phyloP scores from a whole-genome alignment of 2,329 filamentous ascomycete genomes.

The Neoscytalidium dimidiatum region DNA sequence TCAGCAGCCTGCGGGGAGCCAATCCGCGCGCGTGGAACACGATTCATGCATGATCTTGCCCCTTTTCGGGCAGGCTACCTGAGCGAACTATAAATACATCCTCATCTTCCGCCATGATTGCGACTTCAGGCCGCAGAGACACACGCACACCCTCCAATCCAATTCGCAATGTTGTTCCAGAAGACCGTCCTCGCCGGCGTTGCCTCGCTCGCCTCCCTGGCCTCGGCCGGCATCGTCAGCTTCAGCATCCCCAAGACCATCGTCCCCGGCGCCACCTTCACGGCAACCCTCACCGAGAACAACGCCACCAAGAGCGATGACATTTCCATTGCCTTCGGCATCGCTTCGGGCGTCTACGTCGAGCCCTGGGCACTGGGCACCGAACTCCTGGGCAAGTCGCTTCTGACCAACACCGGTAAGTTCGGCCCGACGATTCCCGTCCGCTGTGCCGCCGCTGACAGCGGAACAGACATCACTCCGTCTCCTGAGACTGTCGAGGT shows the following conservation, averaged over 20 bases:
- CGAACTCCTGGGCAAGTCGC: not conserved
- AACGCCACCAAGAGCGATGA: conserved; percentile 4
- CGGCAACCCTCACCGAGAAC: not conserved
- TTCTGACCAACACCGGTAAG: conserved; percentile 11
- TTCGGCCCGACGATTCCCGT: not conserved
- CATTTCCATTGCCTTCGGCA: conserved; percentile 9
- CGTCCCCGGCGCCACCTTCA: not conserved
- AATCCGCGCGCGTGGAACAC: not conserved
- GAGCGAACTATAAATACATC: not conserved
- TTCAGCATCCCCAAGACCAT: conserved; percentile 8
- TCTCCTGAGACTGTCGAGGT: not conserved
- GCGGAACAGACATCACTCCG: not conserved
- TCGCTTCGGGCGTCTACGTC: not conserved
- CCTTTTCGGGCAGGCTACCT: not conserved
- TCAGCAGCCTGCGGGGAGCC: not conserved
- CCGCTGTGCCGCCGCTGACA: not conserved
- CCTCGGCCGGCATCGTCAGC: conserved; percentile 9
- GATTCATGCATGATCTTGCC: conserved; percentile 6
- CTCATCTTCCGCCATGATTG: not conserved
- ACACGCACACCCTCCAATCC: not conserved
- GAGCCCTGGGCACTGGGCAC: not conserved
- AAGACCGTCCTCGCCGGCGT: conserved; percentile 7
- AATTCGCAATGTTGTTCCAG: not conserved
- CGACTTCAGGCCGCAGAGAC: not conserved
- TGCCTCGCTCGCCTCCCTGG: conserved; percentile 1